A percentile compares a stretch with the other conserved stretches of the same genome.
Evolutionary conservation across 1,139 yeast species (phyloP).

Genomic region (Spencermartinsiella ligniputridi): DNA sequence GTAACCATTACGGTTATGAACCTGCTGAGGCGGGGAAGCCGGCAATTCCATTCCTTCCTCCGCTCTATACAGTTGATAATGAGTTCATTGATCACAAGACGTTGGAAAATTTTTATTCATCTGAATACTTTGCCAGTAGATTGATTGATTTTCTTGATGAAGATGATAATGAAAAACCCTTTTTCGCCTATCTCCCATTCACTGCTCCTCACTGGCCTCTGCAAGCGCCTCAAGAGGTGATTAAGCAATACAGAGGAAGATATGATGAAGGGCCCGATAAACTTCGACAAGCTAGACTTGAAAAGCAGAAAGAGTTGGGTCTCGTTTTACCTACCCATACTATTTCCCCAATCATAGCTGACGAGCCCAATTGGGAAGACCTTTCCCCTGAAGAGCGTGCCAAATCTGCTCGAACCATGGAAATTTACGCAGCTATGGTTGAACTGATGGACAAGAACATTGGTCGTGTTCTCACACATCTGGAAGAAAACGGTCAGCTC

Average conservation of each 20-base stretch:
- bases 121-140: conserved; percentile 44
- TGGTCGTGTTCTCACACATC: conserved; percentile 42
- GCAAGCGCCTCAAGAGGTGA: conserved; percentile 48
- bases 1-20: conserved; percentile 51
- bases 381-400: conserved; percentile 36
- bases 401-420: conserved; percentile 45
- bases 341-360: conserved; percentile 45
- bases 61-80: conserved; percentile 38
- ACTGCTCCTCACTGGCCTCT: conserved; percentile 64
- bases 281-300: conserved; percentile 40
- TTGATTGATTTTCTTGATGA: conserved; percentile 37
- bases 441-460: conserved; percentile 47
- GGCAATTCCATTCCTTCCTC: conserved; percentile 20
- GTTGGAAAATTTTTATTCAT: conserved; percentile 43
- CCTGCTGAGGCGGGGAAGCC: conserved; percentile 33
- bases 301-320: conserved; percentile 41
- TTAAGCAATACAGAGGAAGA: conserved; percentile 45
- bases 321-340: conserved; percentile 40
- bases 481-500: conserved; percentile 40
- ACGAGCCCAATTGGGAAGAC: conserved; percentile 42
- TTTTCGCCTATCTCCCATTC: conserved; percentile 49
- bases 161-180: conserved; percentile 38
- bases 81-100: conserved; percentile 25
- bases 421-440: conserved; percentile 58
- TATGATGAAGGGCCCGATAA: conserved; percentile 49